These are phyloP conservation scores for Saccharomycopsis guyanensis DNA, from an alignment of 805 yeast genomes.

Conservation along the genomic window DNA sequence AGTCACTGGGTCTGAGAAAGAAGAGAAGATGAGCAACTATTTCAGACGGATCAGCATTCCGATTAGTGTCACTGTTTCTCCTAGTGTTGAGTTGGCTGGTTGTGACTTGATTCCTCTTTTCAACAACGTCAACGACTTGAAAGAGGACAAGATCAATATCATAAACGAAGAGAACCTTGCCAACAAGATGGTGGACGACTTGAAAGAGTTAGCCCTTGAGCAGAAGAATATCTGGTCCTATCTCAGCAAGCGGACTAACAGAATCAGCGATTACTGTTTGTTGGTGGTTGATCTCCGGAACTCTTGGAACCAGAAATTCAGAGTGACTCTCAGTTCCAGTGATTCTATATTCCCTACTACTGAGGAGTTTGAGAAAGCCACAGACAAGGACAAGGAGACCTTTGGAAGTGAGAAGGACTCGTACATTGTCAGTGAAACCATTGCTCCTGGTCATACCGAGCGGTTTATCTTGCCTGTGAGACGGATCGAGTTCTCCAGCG, in stretches of 20 bases:
- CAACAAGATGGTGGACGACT: constrained; percentile 5
- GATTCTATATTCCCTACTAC: constrained; percentile 21
- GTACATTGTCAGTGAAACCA: constrained; percentile 22
- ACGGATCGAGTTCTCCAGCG: constrained; percentile 39
- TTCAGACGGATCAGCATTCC: constrained; percentile 61
- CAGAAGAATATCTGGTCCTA: constrained; percentile 20
- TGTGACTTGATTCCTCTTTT: constrained; percentile 64
- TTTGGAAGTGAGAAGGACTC: constrained; percentile 22
- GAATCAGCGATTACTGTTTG: constrained; percentile 48
- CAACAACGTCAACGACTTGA: constrained; percentile 24
- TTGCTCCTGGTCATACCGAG: constrained; percentile 39
- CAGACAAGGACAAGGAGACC: constrained; percentile 23
- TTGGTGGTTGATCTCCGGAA: constrained; percentile 73
- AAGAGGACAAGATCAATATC: constrained; percentile 19
- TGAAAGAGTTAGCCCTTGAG: constrained; percentile 16
- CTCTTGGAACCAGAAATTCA: constrained; percentile 59
- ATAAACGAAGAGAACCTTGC: constrained; percentile 28
- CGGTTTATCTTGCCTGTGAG: constrained; percentile 67
- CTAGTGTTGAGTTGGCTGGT: constrained; percentile 67
- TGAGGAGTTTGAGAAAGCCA: constrained; percentile 29
- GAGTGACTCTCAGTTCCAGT: constrained; percentile 25
- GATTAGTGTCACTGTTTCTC: constrained; percentile 57
- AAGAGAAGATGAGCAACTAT: constrained; percentile 26
- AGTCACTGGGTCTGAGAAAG: constrained; percentile 22
- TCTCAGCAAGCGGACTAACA: constrained; percentile 28